phyloP scores from a whole-genome alignment of 768 basidiomycete genomes.

The Saitozyma podzolica region DNA sequence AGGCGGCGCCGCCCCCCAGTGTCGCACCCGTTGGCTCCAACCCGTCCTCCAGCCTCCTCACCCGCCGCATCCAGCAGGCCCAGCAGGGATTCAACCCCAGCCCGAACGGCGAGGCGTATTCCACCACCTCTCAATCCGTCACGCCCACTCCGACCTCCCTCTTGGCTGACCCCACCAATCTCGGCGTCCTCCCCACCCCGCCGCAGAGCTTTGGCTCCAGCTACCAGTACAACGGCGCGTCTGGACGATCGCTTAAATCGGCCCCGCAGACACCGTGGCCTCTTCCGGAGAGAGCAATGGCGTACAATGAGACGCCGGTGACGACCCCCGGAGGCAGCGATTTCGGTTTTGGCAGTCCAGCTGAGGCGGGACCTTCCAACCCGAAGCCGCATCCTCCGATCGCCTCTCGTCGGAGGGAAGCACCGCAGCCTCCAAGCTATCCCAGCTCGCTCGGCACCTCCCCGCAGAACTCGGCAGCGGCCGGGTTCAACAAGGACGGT shows the following conservation, averaged over 20 bases:
- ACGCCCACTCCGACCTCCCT: background rate
- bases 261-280: slow-evolving; percentile 17
- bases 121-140: background rate
- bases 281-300: slow-evolving; percentile 23
- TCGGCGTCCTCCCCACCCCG: slow-evolving; percentile 21
- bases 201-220: slow-evolving; percentile 25
- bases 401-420: slow-evolving; percentile 27
- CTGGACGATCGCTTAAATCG: slow-evolving; percentile 7
- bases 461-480: slow-evolving; percentile 1
- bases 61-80: slow-evolving; percentile 31
- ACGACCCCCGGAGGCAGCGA: slow-evolving; percentile 45
- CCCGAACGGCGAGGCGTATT: background rate
- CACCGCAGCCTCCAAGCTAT: slow-evolving; percentile 30
- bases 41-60: slow-evolving; percentile 20
- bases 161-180: slow-evolving; percentile 1
- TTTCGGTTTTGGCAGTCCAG: slow-evolving; percentile 27
- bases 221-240: background rate
- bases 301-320: slow-evolving; percentile 35
- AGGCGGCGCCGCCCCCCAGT: slow-evolving; percentile 13
- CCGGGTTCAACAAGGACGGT: slow-evolving; percentile 9
- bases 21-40: slow-evolving; percentile 4
- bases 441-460: slow-evolving; percentile 14
- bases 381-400: slow-evolving; percentile 18
- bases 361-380: slow-evolving; percentile 21
- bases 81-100: slow-evolving; percentile 5